Evolutionary conservation across 2,329 filamentous ascomycete species (phyloP).

Genomic region (Verticillium alfalfae): DNA sequence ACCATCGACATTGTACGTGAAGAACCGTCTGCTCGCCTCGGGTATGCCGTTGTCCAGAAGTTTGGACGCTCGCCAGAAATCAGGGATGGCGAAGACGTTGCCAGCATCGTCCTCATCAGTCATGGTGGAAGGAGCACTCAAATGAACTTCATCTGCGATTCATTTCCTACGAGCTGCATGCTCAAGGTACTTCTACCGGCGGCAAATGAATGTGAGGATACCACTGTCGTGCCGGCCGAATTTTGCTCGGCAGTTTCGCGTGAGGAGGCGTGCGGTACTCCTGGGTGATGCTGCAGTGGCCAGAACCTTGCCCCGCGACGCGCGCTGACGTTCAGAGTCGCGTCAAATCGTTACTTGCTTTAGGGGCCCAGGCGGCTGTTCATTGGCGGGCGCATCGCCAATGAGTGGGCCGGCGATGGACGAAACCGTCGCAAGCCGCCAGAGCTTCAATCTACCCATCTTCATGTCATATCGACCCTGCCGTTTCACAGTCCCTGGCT

Average conservation of each 20-base stretch:
- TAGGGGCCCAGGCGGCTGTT: not conserved
- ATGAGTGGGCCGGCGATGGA: not conserved
- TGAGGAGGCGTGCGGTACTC: not conserved
- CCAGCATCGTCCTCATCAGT: conserved; percentile 36
- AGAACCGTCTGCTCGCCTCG: conserved; percentile 29
- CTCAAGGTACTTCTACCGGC: not conserved
- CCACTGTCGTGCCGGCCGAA: not conserved
- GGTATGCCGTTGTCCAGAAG: conserved; percentile 31
- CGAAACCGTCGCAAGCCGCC: not conserved
- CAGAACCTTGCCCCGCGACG: not conserved
- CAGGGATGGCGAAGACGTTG: conserved; percentile 58
- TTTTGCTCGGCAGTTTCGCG: no score
- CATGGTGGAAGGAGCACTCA: conserved; percentile 19
- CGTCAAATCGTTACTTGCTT: not conserved
- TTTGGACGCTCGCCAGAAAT: conserved; percentile 52
- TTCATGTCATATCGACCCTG: not conserved
- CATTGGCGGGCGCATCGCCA: not conserved
- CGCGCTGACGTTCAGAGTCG: not conserved
- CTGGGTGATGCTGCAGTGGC: not conserved
- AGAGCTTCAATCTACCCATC: not conserved
- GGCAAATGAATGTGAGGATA: not conserved
- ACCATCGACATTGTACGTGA: conserved; percentile 32
- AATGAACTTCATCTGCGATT: not conserved
- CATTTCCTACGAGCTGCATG: not conserved
- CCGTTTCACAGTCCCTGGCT: no score